Base-by-base conservation (phyloP, 768 basidiomycete genomes). In the Mycena leptocephala region DNA sequence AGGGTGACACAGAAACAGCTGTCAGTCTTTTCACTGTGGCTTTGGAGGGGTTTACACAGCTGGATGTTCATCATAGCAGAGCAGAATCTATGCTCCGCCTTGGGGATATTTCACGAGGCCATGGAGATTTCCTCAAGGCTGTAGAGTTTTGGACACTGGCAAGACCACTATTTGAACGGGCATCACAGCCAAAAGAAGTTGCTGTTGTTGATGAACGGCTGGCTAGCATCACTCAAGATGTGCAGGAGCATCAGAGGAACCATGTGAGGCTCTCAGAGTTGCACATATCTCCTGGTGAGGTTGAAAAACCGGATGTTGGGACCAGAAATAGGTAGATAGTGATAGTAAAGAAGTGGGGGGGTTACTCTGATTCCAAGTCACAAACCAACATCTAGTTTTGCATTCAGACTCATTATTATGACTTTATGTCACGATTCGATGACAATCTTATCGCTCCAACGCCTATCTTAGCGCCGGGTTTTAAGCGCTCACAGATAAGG, bases 51-150 rank as follows among this genome's bases (percentile, higher is more conserved):
- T 67, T 67, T 24, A 55, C 51, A 0, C 18, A 53, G 7, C n/a
- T 67, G 51, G 65, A 55, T n/a, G 46, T 67, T 4, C 65, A 67
- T 67, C 65, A 33, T n/a, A 55, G 65, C 65, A 33, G 48, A 20
- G 65, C 46, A 24, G 48, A 67, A 26, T 67, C 51, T 32, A 53
- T 67, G 65, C 13, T 67, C 4, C 18, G 22, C 5, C 51, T 67
- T 37, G 65, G 48, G 8, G 51, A 53, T 0, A 51, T 65, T 30
- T 46, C 43, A 7, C 20, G 22, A 22, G 2, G 26, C 4, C 5
- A 35, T 16, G 46, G 64, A 26, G 64, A n/a, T 30, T 51, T 51
- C 0, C 1, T 5, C 18, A n/a, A 24, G 5, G 46, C 64, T 10
- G 18, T 18, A 0, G 46, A 51, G 16, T 32, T 33, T 51, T 48